Evolutionary conservation across 108 stramenopile species (phyloP).

Genomic region (Licmophora abbreviata): DNA sequence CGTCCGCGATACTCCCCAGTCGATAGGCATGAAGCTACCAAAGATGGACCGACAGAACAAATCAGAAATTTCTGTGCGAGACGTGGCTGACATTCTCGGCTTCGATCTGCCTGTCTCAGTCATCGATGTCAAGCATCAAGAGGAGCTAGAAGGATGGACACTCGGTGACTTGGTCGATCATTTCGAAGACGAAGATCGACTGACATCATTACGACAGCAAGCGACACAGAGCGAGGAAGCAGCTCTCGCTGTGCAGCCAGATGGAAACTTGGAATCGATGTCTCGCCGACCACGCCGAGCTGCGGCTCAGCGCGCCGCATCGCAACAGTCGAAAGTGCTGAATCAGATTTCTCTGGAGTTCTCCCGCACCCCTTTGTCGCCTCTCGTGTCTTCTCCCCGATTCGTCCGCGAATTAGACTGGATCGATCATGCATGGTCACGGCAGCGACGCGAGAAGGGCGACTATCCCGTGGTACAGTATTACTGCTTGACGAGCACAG

Average conservation of each 20-base stretch:
- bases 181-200: conserved; percentile 47
- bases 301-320: conserved; percentile 2
- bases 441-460: conserved; percentile 14
- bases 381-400: conserved; percentile 36
- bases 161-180: conserved; percentile 44
- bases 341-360: conserved; percentile 76
- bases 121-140: conserved; percentile 44
- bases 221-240: conserved; percentile 1
- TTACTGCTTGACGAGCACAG: conserved; percentile 82
- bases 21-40: conserved; percentile 44
- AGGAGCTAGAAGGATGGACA: conserved; percentile 47
- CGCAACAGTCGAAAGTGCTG: conserved; percentile 18
- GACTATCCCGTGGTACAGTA: conserved; percentile 55
- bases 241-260: neutral
- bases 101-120: conserved; percentile 30
- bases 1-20: conserved; percentile 36
- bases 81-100: conserved; percentile 36
- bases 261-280: neutral
- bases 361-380: conserved; percentile 34
- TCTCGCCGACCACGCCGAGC: neutral
- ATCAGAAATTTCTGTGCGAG: conserved; percentile 13
- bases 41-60: neutral
- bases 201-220: conserved; percentile 1
- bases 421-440: conserved; percentile 72
- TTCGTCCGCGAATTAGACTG: conserved; percentile 81